Conservation (phyloP, 176 grass and related monocot species). For the Tillandsia leiboldiana region DNA sequence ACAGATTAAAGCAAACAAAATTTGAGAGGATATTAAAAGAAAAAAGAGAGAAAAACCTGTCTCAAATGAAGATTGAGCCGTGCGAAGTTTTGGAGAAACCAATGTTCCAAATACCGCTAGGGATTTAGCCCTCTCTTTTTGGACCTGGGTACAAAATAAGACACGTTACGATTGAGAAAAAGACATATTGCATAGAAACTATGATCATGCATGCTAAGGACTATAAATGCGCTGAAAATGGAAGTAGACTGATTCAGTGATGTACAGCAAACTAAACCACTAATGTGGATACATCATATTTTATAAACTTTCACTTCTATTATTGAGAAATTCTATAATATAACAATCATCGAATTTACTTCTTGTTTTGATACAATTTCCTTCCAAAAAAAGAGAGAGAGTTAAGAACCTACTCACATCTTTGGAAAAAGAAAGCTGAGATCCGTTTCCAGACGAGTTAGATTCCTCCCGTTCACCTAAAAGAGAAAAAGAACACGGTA, state of each 20-base stretch:
- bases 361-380: not conserved
- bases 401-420: slow-evolving; percentile 36
- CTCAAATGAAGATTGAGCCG: slow-evolving; percentile 80
- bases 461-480: slow-evolving; percentile 27
- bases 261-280: no score
- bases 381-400: not conserved
- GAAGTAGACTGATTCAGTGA: not conserved
- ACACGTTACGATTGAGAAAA: not conserved
- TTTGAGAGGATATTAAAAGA: not conserved
- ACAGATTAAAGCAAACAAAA: not conserved
- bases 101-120: slow-evolving; percentile 61
- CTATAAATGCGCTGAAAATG: not conserved
- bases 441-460: slow-evolving; percentile 19
- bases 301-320: no score
- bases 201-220: not conserved
- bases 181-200: not conserved
- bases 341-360: not conserved
- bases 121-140: slow-evolving; percentile 69
- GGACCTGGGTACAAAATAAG: slow-evolving; percentile 33
- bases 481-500: slow-evolving; percentile 1
- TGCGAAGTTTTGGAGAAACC: slow-evolving; percentile 69
- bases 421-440: slow-evolving; percentile 19
- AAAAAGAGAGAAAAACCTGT: slow-evolving; percentile 40
- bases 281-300: no score
- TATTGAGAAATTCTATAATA: no score